Conservation (phyloP, 306 rosid genomes). For the Ormosia emarginata region DNA sequence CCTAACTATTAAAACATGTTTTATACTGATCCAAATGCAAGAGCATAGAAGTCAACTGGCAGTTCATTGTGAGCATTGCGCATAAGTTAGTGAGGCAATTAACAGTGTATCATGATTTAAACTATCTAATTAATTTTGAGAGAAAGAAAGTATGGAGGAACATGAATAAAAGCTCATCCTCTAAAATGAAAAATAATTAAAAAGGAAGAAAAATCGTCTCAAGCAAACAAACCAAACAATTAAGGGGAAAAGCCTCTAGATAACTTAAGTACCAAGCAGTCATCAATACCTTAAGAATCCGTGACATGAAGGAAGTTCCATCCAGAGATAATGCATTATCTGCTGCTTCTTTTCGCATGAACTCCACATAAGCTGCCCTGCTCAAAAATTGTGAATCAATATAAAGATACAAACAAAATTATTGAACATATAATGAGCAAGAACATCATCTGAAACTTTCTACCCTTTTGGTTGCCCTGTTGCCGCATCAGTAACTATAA, state of each 20-base stretch:
- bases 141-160: neutral
- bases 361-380: slow-evolving; percentile 96
- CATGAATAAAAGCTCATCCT: neutral
- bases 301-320: slow-evolving; percentile 90
- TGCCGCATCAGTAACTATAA: slow-evolving; percentile 69
- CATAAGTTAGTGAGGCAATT: neutral
- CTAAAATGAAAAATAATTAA: neutral
- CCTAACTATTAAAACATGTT: neutral
- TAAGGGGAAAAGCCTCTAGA: neutral
- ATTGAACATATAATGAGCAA: neutral
- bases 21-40: neutral
- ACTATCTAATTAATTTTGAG: neutral
- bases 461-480: slow-evolving; percentile 95
- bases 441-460: slow-evolving; percentile 21
- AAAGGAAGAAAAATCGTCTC: neutral
- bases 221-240: neutral
- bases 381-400: slow-evolving; percentile 29
- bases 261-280: neutral
- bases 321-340: slow-evolving; percentile 87
- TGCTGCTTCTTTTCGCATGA: slow-evolving; percentile 88
- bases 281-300: slow-evolving; percentile 81
- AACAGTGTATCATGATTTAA: neutral
- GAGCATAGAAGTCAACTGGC: neutral
- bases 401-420: neutral
- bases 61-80: neutral